These are phyloP conservation scores for Penicillium sp. DNA, from an alignment of 2,329 filamentous ascomycete genomes.

Conservation along the genomic window DNA sequence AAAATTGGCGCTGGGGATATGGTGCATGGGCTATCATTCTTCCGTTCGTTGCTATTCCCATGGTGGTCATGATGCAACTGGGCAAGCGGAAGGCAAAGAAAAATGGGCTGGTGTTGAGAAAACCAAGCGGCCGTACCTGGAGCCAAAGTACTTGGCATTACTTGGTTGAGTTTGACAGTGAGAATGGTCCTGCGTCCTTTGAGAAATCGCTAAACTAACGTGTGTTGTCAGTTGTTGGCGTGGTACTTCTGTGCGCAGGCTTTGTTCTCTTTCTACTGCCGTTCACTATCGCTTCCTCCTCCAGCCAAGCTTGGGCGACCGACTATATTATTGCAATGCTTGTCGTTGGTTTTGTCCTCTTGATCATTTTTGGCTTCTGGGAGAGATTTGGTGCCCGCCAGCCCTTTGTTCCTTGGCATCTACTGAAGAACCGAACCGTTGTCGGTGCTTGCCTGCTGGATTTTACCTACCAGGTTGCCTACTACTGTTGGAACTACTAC, in stretches of 20 bases:
- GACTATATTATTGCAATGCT: constrained; percentile 50
- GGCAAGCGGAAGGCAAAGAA: constrained; percentile 57
- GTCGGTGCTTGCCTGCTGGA: constrained; percentile 30
- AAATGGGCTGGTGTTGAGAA: constrained; percentile 49
- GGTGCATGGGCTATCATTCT: constrained; percentile 60
- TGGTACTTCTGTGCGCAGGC: constrained; percentile 58
- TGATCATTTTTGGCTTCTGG: constrained; percentile 55
- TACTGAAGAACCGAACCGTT: constrained; percentile 38
- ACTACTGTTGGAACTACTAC: constrained; percentile 33
- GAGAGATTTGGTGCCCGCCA: constrained; percentile 55
- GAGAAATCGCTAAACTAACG: background rate
- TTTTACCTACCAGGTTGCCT: constrained; percentile 29
- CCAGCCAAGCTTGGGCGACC: constrained; percentile 39
- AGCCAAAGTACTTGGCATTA: constrained; percentile 52
- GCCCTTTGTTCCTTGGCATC: constrained; percentile 54
- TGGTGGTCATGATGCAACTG: constrained; percentile 52
- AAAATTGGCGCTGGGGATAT: constrained; percentile 61
- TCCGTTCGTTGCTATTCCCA: constrained; percentile 54
- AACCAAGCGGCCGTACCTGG: constrained; percentile 34
- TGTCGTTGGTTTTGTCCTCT: constrained; percentile 53
- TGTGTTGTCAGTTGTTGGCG: constrained; percentile 47
- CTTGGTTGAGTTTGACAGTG: constrained; percentile 57
- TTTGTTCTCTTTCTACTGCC: constrained; percentile 64
- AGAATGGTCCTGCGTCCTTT: background rate
- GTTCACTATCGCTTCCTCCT: constrained; percentile 52